phyloP scores from a whole-genome alignment of 352 stramenopile species.

The Phytophthora pistaciae region DNA sequence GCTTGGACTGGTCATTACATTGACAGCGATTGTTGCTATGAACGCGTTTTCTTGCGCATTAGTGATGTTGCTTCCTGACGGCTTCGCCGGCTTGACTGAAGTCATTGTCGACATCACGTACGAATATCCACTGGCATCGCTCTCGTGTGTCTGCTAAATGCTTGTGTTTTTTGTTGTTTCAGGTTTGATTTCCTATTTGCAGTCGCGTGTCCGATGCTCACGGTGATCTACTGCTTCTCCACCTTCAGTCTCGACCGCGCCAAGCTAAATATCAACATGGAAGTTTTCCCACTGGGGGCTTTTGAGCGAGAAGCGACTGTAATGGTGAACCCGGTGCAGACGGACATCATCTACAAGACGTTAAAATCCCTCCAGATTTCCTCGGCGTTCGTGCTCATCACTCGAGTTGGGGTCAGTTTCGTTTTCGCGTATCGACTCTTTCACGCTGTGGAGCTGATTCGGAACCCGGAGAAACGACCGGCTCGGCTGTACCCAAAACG shows the following conservation, averaged over 20 bases:
- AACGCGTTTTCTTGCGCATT: constrained; percentile 4
- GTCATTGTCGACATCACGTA: constrained; percentile 20
- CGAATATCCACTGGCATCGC: neutral
- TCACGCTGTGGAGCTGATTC: constrained; percentile 1
- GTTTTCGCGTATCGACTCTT: constrained; percentile 9
- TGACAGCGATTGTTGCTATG: constrained; percentile 5
- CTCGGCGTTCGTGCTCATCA: constrained; percentile 10
- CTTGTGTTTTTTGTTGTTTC: neutral
- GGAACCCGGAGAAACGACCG: neutral
- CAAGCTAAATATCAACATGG: constrained; percentile 41
- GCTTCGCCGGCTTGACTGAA: constrained; percentile 5
- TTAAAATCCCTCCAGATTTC: constrained; percentile 47
- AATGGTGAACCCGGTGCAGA: constrained; percentile 33
- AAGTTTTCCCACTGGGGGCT: constrained; percentile 32
- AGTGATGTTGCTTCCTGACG: constrained; percentile 10
- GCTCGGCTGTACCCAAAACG: constrained; percentile 14
- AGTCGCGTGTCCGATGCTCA: constrained; percentile 40
- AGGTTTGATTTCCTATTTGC: constrained; percentile 45
- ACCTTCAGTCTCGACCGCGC: constrained; percentile 37
- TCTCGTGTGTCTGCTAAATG: too few relatives aligned
- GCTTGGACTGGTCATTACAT: neutral
- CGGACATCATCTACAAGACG: constrained; percentile 27
- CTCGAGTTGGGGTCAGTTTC: neutral
- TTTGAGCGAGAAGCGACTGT: constrained; percentile 44
- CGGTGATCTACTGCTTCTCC: constrained; percentile 34